phyloP scores from a whole-genome alignment of 139 green algal genomes.

The Haematococcus sp. region DNA sequence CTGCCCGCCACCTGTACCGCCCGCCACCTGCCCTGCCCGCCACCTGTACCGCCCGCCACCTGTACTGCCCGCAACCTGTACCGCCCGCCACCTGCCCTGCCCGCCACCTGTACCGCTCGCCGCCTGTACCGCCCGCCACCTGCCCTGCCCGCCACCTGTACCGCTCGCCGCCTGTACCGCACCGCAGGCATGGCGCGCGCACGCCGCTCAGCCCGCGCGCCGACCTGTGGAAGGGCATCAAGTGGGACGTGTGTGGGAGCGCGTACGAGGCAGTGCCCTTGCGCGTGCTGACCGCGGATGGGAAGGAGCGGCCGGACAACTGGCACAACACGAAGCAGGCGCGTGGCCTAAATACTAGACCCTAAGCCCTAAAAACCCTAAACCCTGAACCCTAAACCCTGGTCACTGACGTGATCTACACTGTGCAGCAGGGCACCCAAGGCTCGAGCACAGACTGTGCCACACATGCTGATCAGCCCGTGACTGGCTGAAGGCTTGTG shows the following conservation, averaged over 20 bases:
- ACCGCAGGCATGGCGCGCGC: constrained; percentile 61
- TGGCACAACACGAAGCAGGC: constrained; percentile 52
- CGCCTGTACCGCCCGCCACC: neutral
- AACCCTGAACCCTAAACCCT: too few species aligned
- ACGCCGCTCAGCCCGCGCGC: constrained; percentile 49
- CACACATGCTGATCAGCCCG: neutral
- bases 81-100: too few species aligned
- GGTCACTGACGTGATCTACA: too few species aligned
- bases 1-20: too few species aligned
- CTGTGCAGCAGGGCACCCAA: neutral
- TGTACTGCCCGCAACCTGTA: too few species aligned
- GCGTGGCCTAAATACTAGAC: neutral
- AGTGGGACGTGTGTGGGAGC: constrained; percentile 48
- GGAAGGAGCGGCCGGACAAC: constrained; percentile 25
- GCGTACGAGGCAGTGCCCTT: constrained; percentile 42
- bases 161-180: neutral
- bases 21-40: too few species aligned
- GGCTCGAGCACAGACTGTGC: neutral
- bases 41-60: too few species aligned
- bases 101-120: too few species aligned
- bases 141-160: neutral
- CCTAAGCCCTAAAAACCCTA: too few species aligned
- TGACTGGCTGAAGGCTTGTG: neutral
- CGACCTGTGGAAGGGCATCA: constrained; percentile 33
- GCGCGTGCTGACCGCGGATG: constrained; percentile 19